These are phyloP conservation scores for Dictyostelium firmibasis DNA, from an alignment of 78 protist species.

Conservation along the genomic window DNA sequence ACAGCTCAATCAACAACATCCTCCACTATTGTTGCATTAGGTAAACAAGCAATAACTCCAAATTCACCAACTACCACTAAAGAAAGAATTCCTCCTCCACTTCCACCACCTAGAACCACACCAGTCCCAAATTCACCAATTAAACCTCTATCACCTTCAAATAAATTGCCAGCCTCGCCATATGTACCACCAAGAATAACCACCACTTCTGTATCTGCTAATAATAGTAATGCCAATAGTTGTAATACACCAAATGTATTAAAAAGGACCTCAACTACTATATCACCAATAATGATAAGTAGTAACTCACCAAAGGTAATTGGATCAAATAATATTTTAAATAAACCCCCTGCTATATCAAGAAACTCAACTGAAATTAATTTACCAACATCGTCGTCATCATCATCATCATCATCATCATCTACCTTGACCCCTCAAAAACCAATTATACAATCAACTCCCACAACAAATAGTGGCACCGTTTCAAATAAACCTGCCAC, in stretches of 20 bases:
- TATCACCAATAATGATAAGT: background rate
- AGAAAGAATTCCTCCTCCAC: constrained; percentile 42
- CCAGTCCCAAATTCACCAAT: background rate
- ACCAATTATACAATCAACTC: background rate
- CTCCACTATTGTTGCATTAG: background rate
- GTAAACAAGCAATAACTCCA: background rate
- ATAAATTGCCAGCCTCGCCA: background rate
- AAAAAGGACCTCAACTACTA: background rate
- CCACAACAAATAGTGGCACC: background rate
- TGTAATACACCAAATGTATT: background rate
- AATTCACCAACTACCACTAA: background rate
- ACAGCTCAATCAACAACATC: background rate
- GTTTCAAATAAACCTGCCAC: background rate
- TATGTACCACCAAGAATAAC: constrained; percentile 39
- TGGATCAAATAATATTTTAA: background rate
- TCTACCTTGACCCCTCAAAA: background rate
- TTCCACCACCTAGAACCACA: constrained; percentile 7
- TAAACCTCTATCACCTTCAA: background rate
- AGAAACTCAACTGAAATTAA: background rate
- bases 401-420: background rate
- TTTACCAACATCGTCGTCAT: no score
- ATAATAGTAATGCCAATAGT: background rate
- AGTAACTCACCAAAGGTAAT: background rate
- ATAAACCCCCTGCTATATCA: background rate
- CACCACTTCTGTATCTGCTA: background rate